phyloP scores from a whole-genome alignment of 2,329 filamentous ascomycete genomes.

The Ophiostoma himal-ulmi region DNA sequence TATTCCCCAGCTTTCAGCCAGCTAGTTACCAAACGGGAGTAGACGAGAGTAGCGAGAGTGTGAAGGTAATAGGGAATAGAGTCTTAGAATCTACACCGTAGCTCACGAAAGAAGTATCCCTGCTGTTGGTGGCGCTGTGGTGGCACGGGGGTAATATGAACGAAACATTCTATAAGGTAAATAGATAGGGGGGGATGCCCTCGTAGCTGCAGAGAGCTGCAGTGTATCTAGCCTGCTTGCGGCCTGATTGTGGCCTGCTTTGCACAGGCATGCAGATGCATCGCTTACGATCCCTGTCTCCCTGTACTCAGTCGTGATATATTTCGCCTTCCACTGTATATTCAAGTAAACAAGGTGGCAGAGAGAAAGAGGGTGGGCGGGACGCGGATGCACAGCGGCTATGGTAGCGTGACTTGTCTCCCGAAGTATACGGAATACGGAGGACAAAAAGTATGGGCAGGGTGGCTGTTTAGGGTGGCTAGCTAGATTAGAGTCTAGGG shows the following conservation, averaged over 20 bases:
- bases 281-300: not conserved
- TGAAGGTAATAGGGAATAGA: not conserved
- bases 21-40: not conserved
- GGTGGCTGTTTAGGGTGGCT: not conserved
- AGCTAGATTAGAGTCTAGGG: not conserved
- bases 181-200: not conserved
- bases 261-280: not conserved
- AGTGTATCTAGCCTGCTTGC: not conserved
- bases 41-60: not conserved
- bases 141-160: not conserved
- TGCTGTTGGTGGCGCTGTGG: not conserved
- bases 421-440: not conserved
- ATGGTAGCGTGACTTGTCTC: not conserved
- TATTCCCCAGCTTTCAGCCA: not conserved
- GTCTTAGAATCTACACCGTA: no score
- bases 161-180: not conserved
- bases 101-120: not conserved
- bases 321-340: not conserved
- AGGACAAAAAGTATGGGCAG: not conserved
- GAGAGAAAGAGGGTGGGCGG: not conserved
- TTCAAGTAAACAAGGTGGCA: not conserved
- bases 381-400: slow-evolving; percentile 9
- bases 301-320: not conserved
- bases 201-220: not conserved
- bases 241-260: not conserved